Evolutionary conservation across 352 stramenopile genomes (phyloP), one percentile per base, ranked within the genome.

Genomic region (Globisporangium radiosum): DNA sequence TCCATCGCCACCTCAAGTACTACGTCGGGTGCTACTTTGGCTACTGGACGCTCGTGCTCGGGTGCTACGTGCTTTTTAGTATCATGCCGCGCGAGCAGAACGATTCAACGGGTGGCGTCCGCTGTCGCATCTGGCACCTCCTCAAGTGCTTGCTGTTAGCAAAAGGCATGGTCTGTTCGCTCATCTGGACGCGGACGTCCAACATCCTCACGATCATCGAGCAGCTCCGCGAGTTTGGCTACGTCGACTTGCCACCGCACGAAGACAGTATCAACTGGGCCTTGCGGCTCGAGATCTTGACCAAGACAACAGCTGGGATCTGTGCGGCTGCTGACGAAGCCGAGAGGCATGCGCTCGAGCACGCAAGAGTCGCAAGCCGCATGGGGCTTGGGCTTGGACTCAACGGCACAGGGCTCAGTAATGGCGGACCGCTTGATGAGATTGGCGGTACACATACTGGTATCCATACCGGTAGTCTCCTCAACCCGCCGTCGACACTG

Each of bases 231-330:
- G 66, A 73, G 38, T 72, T 81, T 37, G 81, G 81, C 7, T 79
- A 73, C 25, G 74, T 86, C 0, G 71, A 90, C 61, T 51, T 90
- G 19, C 78, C 83, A 7, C 49, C 69, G 7, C 77, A 88, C 52
- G 81, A 90, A 51, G 81, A 90, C 56, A 91, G 78, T 53, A 93
- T 96, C 57, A 96, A 96, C 56, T 92, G 82, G 81, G 87, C 85
- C 0, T 56, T 96, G 19, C 75, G 87, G n/a, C 64, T 88, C 7
- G 87, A 96, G 57, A 94, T 96, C 61, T 54, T 96, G 14, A 91
- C 77, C 0, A 92, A 93, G 53, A 94, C 87, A 1, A 94, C 87
- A 1, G 81, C 87, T 62, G 87, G 87, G 9, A 95, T 95, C 66
- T 92, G 81, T 42, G 70, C 90, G 44, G 83, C 75, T 37, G 75